A percentile compares a stretch with the other conserved stretches of the same genome.
Evolutionary conservation across 2,329 filamentous ascomycete species (phyloP).

Genomic region (Juglanconis oblonga): DNA sequence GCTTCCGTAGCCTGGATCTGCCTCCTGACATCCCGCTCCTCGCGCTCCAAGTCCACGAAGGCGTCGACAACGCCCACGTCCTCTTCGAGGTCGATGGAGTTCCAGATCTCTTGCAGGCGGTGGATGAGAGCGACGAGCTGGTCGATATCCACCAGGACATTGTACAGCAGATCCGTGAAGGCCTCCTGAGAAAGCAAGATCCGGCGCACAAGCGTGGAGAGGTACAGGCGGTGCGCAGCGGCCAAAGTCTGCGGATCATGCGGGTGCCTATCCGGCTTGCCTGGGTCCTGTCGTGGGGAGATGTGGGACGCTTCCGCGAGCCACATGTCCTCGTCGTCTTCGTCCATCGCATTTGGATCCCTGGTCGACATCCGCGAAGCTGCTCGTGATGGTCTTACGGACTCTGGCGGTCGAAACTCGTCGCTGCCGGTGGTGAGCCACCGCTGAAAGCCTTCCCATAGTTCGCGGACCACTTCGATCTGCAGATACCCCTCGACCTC

Average conservation of each 20-base stretch:
- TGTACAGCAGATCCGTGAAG: constrained; percentile 65
- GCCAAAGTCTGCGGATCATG: constrained; percentile 85
- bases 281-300: constrained; percentile 10
- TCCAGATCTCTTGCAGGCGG: constrained; percentile 74
- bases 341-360: constrained; percentile 8
- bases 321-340: constrained; percentile 40
- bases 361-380: background rate
- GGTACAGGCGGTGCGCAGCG: constrained; percentile 73
- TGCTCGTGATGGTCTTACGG: constrained; percentile 7
- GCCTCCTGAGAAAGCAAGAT: constrained; percentile 62
- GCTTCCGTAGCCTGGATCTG: constrained; percentile 63
- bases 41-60: constrained; percentile 66
- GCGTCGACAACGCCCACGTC: constrained; percentile 80
- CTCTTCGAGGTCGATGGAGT: constrained; percentile 73
- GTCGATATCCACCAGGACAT: constrained; percentile 72
- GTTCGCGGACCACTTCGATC: constrained; percentile 77
- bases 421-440: constrained; percentile 62
- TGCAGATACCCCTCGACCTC: constrained; percentile 88
- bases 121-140: constrained; percentile 74
- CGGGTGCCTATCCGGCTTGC: constrained; percentile 29
- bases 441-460: constrained; percentile 74
- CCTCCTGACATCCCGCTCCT: constrained; percentile 65
- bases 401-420: constrained; percentile 23
- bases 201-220: constrained; percentile 63
- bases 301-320: constrained; percentile 27